Conservation (phyloP, 108 stramenopile species). For the Parietichytrium sp. region DNA sequence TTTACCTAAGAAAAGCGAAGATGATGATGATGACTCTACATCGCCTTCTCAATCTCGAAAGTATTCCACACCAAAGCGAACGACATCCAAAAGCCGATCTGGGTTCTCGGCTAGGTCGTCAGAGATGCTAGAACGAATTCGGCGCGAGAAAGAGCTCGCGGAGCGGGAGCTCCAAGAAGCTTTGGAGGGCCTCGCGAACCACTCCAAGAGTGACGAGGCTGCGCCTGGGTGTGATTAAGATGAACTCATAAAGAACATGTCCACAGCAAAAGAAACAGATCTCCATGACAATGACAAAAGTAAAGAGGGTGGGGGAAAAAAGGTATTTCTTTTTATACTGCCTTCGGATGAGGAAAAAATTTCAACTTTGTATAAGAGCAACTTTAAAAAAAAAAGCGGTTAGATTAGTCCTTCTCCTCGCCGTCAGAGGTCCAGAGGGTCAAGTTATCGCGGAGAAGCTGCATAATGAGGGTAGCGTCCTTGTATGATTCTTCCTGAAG, state of each 20-base stretch:
- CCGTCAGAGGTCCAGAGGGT: constrained; percentile 96
- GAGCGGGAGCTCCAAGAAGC: neutral
- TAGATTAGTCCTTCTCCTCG: constrained; percentile 39
- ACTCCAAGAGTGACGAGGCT: too few relatives aligned
- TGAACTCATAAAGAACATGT: too few relatives aligned
- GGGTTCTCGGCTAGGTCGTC: too few relatives aligned
- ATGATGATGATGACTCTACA: neutral
- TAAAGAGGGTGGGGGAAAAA: too few relatives aligned
- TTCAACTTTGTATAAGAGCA: neutral
- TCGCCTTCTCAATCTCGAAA: neutral
- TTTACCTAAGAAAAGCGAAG: neutral
- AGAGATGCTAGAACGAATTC: neutral
- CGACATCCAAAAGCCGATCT: neutral
- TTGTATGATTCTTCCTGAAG: constrained; percentile 99
- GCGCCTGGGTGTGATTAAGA: too few relatives aligned
- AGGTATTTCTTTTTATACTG: neutral
- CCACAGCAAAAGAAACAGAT: too few relatives aligned
- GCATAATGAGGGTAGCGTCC: constrained; percentile 99
- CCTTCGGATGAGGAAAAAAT: neutral
- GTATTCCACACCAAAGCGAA: neutral
- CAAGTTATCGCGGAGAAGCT: constrained; percentile 98
- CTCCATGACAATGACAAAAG: too few relatives aligned
- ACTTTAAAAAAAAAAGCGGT: neutral
- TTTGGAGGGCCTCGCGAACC: too few relatives aligned
- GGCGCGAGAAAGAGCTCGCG: neutral